Conservation (phyloP, 805 yeast genomes). For the Tetrapisispora iriomotensis region DNA sequence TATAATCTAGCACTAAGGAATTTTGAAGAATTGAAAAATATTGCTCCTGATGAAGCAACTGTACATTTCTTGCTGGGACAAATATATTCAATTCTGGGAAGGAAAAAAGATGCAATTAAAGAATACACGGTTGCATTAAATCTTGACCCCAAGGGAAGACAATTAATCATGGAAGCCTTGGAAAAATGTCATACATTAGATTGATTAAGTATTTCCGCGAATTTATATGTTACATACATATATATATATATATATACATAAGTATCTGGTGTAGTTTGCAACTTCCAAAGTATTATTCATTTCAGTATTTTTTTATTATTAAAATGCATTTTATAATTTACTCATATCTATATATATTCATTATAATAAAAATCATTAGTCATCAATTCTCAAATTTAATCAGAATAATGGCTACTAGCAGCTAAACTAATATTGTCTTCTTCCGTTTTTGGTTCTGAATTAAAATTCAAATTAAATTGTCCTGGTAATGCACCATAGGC, state of each 20-base stretch:
- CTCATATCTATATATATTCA: no score
- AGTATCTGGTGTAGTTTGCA: background rate
- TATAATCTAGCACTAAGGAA: conserved; percentile 64
- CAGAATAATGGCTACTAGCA: conserved; percentile 5
- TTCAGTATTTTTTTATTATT: no score
- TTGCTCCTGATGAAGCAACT: conserved; percentile 92
- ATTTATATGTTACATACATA: background rate
- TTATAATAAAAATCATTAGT: no score
- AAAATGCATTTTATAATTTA: no score
- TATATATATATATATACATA: background rate
- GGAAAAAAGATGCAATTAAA: conserved; percentile 67
- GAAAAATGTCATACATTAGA: conserved; percentile 37
- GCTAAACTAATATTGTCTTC: conserved; percentile 3
- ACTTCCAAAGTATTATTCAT: no score
- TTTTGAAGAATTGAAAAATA: conserved; percentile 58
- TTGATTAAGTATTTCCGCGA: background rate
- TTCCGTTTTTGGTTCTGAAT: background rate
- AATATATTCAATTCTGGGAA: conserved; percentile 64
- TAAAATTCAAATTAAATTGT: background rate
- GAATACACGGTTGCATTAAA: conserved; percentile 84
- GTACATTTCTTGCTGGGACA: conserved; percentile 87
- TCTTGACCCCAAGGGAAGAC: conserved; percentile 87
- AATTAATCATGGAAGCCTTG: conserved; percentile 74
- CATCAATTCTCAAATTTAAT: no score
- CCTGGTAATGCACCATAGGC: conserved; percentile 1